Evolutionary conservation across 1,284 basidiomycete species (phyloP).

Genomic region (Naganishia liquefaciens): DNA sequence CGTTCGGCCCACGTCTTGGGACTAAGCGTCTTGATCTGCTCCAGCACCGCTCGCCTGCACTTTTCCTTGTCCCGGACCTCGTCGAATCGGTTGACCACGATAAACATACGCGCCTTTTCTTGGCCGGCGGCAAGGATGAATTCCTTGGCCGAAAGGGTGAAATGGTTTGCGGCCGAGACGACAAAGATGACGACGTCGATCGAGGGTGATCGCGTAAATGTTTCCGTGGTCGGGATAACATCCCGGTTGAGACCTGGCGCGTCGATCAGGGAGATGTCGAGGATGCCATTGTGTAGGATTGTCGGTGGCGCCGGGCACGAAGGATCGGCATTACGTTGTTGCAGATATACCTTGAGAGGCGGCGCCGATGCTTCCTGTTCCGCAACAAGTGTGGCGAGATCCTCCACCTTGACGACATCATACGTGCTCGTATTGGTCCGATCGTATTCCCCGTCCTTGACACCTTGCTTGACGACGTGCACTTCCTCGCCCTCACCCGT

Average conservation of each 20-base stretch:
- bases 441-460: constrained; percentile 40
- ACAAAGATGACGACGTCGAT: constrained; percentile 99
- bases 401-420: constrained; percentile 65
- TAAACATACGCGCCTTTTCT: constrained; percentile 97
- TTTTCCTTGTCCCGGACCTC: constrained; percentile 94
- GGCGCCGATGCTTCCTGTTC: constrained; percentile 73
- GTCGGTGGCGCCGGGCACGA: constrained; percentile 54
- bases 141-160: constrained; percentile 92
- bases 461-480: constrained; percentile 65
- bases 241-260: constrained; percentile 97
- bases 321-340: constrained; percentile 66
- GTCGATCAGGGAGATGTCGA: constrained; percentile 97
- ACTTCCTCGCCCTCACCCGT: constrained; percentile 77
- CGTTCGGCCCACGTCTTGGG: constrained; percentile 90
- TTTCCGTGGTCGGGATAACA: constrained; percentile 89
- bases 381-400: constrained; percentile 75
- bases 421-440: constrained; percentile 64
- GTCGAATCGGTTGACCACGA: constrained; percentile 98
- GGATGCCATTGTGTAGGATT: constrained; percentile 90
- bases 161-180: constrained; percentile 97
- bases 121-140: constrained; percentile 91
- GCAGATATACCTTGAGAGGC: constrained; percentile 80
- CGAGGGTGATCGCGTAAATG: constrained; percentile 95
- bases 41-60: constrained; percentile 83
- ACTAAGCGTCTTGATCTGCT: constrained; percentile 91